phyloP scores from a whole-genome alignment of 352 stramenopile species.

The Pythium rhizo-oryzae region DNA sequence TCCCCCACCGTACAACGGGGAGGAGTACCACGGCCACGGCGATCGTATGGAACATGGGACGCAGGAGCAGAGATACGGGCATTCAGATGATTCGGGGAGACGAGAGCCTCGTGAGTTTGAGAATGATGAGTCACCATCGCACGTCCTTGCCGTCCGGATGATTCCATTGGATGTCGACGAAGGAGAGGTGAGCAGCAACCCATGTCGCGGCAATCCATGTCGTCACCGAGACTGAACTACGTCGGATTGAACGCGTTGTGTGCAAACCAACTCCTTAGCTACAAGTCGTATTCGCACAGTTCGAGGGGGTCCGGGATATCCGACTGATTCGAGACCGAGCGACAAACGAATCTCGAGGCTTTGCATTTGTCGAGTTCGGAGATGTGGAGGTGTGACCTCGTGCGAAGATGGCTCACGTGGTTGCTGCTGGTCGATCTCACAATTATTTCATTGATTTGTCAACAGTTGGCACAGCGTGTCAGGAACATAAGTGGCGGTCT shows the following conservation, averaged over 20 bases:
- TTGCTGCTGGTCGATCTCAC: not conserved
- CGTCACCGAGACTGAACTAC: not conserved
- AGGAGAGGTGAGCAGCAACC: constrained; percentile 56
- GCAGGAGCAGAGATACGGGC: not conserved
- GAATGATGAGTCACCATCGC: constrained; percentile 34
- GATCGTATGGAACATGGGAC: not conserved
- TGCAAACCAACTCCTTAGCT: constrained; percentile 40
- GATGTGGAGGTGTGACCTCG: constrained; percentile 48
- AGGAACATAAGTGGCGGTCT: constrained; percentile 6
- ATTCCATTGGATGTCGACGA: constrained; percentile 73
- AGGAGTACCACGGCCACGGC: not conserved
- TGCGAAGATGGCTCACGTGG: not conserved
- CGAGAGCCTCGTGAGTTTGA: constrained; percentile 18
- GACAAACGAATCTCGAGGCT: constrained; percentile 68
- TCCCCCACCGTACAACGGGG: not conserved
- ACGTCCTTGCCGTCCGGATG: constrained; percentile 73
- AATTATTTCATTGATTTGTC: not conserved
- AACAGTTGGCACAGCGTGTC: constrained; percentile 10
- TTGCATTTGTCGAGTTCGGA: constrained; percentile 81
- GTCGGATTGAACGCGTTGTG: not conserved
- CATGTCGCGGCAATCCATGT: too few species aligned
- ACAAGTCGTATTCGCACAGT: constrained; percentile 73
- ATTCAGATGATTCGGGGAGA: not conserved
- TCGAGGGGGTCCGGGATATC: constrained; percentile 68
- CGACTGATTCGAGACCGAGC: constrained; percentile 71